Evolutionary conservation across 306 rosid genomes (phyloP).

Genomic region (Mucuna pruriens): DNA sequence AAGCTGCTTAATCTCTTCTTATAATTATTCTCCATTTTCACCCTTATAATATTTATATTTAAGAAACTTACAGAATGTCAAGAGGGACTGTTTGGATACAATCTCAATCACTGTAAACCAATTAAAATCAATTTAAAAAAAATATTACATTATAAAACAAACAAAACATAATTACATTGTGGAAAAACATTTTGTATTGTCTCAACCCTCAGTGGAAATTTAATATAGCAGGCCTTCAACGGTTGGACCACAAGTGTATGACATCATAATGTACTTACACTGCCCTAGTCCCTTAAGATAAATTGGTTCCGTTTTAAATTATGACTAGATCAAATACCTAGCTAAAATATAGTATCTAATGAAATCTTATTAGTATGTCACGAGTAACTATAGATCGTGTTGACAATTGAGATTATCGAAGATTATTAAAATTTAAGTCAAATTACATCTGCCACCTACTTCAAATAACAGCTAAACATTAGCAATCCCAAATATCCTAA

Average conservation of each 20-base stretch:
- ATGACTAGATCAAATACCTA: background rate
- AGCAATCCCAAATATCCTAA: background rate
- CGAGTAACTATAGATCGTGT: background rate
- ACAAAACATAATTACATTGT: background rate
- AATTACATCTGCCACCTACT: constrained; percentile 6
- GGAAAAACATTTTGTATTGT: background rate
- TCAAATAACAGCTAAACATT: background rate
- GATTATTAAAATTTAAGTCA: background rate
- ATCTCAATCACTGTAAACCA: background rate
- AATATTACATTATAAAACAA: background rate
- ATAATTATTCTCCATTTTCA: too few relatives aligned
- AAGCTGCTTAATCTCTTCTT: too few relatives aligned
- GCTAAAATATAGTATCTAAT: too few relatives aligned
- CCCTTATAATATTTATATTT: too few relatives aligned
- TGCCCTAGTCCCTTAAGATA: too few relatives aligned
- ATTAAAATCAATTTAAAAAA: background rate
- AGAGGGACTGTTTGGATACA: background rate
- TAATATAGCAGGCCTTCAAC: constrained; percentile 15
- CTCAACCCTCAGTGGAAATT: constrained; percentile 1
- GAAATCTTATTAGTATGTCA: background rate
- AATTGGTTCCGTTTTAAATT: background rate
- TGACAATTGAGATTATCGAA: background rate
- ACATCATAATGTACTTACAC: background rate
- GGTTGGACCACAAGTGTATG: constrained; percentile 26
- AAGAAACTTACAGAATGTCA: too few relatives aligned